Evolutionary conservation across 2,329 filamentous ascomycete genomes (phyloP), one percentile per base, ranked within the genome.

Genomic region (Venturia asperata): DNA sequence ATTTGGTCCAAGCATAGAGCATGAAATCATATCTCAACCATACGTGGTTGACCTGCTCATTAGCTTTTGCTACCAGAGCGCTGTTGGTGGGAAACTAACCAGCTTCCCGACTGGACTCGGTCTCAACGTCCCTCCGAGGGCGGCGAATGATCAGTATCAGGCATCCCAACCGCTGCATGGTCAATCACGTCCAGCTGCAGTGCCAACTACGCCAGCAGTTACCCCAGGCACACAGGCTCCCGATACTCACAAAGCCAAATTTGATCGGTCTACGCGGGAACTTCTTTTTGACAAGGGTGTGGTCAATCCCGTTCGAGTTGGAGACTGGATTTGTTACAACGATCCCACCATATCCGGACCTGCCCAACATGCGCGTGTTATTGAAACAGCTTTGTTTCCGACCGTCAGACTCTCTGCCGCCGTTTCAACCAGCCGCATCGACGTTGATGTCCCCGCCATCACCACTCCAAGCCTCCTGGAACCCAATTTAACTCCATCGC

Each of bases 31-130:
- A 34, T 84, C 85, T 15, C 89, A 92, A 72, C 90, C 91, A 1
- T 85, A 87, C 65, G 91, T 96, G 0, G 89, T 96, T 15, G 92
- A 97, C 72, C 80, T 97, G 1, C 81, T 97, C 0, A 77, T 95
- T 60, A 92, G 86, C 74, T 90, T 97, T 72, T 92, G 91, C 73
- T 94, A 92, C 71, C 72, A 78, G 30, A 27, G 37, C 10, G 62
- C 47, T 19, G n/a, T n/a, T 34, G 21, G 30, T 49, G 65, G 62
- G 6, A 64, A 60, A 30, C 55, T 62, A 6, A 55, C 24, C 37
- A 61, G 42, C 17, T 66, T 60, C 41, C 65, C 65, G 2, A 39
- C 27, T 17, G 65, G 65, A 21, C 37, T 66, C 19, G 42, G 55
- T 49, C 65, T 66, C 49, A 60, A 61, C 13, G 62, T 66, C 11